Evolutionary conservation across 2,329 filamentous ascomycete genomes (phyloP), one percentile per base, ranked within the genome.

Genomic region (Colletotrichum sublineola): DNA sequence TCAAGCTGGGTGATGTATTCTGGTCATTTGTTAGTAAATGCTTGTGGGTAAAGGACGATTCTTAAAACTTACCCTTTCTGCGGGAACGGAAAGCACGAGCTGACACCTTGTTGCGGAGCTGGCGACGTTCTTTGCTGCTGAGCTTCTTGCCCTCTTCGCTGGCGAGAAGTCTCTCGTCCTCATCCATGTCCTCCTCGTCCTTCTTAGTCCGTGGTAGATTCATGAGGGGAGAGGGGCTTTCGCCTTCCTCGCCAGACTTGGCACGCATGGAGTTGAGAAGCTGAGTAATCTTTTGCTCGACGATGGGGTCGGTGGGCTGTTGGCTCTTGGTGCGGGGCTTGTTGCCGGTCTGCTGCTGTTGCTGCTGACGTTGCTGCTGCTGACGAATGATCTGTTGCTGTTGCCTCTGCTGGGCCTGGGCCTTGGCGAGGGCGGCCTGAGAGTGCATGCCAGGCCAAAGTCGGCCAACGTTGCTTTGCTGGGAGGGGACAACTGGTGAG

Each of bases 131-230:
- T 85, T 98, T 98, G 87, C 94, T 97, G 83, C 92, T 96, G n/a
- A 99, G 89, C 86, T 98, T 98, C 91, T 99, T 99, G 78, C 96
- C 96, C 84, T 98, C 96, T 79, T 99, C 96, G 73, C 95, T 98
- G n/a, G 94, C 94, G 31, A 98, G 87, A 12, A 98, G 87, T 76
- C 94, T 90, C 87, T 98, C 96, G 78, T 98, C 96, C 82, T 98
- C 96, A 77, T 99, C 96, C 96, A 99, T 98, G 65, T 98, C 96
- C 74, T 98, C 95, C 78, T 98, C 95, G 56, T 98, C 95, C 87
- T 98, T 98, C 88, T 92, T 95, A 74, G 89, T 84, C 75, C 92
- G 92, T 62, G 92, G 87, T 77, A 94, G 89, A 80, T 94, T 92
- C 68, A 90, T 86, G n/a, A 91, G 81, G 15, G 87, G 80, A 44